Evolutionary conservation across 225 moss, liverwort and hornwort genomes (phyloP).

Genomic region (Antitrichia curtipendula): DNA sequence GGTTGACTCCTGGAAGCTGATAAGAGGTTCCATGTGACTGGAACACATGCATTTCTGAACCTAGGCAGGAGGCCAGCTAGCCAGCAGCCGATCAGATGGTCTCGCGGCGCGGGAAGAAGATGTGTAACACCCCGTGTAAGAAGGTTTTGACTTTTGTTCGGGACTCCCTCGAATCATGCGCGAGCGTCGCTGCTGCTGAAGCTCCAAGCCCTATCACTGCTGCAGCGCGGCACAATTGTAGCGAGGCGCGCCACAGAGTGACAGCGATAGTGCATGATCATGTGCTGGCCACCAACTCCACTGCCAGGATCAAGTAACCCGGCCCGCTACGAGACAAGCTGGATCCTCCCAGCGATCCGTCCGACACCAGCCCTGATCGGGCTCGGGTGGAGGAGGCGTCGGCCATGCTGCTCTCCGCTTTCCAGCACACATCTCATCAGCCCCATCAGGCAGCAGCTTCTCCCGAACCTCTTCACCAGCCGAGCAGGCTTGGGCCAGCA

Average conservation of each 20-base stretch:
- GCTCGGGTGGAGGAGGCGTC: neutral
- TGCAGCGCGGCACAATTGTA: neutral
- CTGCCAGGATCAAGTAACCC: neutral
- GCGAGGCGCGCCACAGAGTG: conserved; percentile 1
- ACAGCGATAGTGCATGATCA: neutral
- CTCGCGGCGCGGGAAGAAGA: conserved; percentile 1
- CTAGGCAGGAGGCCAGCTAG: neutral
- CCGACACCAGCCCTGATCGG: conserved; percentile 6
- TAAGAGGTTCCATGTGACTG: neutral
- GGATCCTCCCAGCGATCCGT: conserved; percentile 17
- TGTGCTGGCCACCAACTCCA: neutral
- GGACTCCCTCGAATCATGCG: neutral
- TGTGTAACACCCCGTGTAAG: neutral
- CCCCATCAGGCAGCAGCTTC: neutral
- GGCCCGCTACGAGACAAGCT: conserved; percentile 1
- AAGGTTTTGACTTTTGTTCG: conserved; percentile 10
- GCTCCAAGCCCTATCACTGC: neutral
- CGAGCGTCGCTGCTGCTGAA: neutral
- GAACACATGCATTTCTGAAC: neutral
- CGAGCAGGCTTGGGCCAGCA: neutral
- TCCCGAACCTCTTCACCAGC: neutral
- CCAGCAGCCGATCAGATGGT: neutral
- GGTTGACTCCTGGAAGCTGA: neutral
- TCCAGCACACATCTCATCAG: neutral
- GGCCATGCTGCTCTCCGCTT: neutral